phyloP scores from a whole-genome alignment of 768 basidiomycete species.

The Trametes gibbosa region DNA sequence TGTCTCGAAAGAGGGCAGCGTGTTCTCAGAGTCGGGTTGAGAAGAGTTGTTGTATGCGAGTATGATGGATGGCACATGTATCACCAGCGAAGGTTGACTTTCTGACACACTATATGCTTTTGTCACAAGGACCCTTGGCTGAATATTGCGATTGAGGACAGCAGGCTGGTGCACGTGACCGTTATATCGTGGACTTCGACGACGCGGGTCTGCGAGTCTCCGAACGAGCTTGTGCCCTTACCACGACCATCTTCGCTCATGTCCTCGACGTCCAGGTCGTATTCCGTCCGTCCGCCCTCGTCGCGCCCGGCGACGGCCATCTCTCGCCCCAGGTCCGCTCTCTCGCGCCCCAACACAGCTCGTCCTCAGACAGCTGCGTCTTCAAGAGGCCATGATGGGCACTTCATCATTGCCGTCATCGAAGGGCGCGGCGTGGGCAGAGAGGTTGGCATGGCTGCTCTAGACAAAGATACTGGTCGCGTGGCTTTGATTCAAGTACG shows the following conservation, averaged over 20 bases:
- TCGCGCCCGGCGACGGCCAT: conserved; percentile 23
- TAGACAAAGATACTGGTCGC: conserved; percentile 76
- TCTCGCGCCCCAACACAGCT: conserved; percentile 54
- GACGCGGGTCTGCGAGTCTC: not conserved
- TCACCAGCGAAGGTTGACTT: not conserved
- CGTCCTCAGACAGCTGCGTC: conserved; percentile 69
- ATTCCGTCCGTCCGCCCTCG: not conserved
- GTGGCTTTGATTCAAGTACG: conserved; percentile 75
- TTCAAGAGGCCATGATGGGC: conserved; percentile 49
- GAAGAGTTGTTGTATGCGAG: not conserved
- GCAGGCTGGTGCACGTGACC: too few species aligned
- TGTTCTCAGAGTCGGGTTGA: not conserved
- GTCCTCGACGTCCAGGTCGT: not conserved
- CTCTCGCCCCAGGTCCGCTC: conserved; percentile 51
- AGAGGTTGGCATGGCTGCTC: conserved; percentile 84
- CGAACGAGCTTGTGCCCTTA: not conserved
- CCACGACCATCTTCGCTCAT: not conserved
- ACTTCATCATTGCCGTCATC: conserved; percentile 64
- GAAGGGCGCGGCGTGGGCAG: conserved; percentile 77
- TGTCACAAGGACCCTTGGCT: too few species aligned
- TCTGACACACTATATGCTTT: not conserved
- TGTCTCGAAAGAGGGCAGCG: conserved; percentile 26
- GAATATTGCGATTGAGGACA: too few species aligned
- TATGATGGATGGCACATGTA: not conserved
- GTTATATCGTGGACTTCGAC: not conserved